A percentile compares a stretch with the other conserved stretches of the same genome.
Evolutionary conservation across 2,329 filamentous ascomycete species (phyloP).

Genomic region (Hyphodiscus sp.): DNA sequence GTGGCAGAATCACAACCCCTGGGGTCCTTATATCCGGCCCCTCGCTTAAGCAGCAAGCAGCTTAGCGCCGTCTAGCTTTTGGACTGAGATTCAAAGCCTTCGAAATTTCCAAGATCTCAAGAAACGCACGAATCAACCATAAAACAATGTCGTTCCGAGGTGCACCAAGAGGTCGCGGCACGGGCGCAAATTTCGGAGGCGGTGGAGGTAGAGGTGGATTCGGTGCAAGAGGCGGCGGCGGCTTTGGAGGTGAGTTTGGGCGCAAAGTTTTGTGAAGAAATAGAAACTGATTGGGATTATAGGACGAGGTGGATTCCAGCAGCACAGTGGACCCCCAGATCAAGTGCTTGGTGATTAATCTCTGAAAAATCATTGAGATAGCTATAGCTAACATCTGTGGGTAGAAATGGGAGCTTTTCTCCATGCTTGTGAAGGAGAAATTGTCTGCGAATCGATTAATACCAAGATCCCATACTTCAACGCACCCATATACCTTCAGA

Average conservation of each 20-base stretch:
- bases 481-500: conserved; percentile 96
- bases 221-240: conserved; percentile 38
- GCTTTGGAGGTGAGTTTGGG: conserved; percentile 26
- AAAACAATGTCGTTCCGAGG: conserved; percentile 37
- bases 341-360: conserved; percentile 47
- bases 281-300: conserved; percentile 23
- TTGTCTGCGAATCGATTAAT: conserved; percentile 94
- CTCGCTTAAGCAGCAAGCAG: background rate
- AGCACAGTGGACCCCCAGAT: conserved; percentile 54
- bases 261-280: conserved; percentile 4
- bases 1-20: too few relatives aligned
- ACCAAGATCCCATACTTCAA: conserved; percentile 98
- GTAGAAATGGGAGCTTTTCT: conserved; percentile 89
- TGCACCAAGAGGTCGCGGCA: conserved; percentile 53
- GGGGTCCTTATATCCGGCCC: background rate
- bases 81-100: conserved; percentile 7
- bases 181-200: conserved; percentile 43
- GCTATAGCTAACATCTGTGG: conserved; percentile 12
- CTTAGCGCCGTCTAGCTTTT: background rate
- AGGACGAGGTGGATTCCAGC: conserved; percentile 57
- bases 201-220: conserved; percentile 44
- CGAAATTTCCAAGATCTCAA: conserved; percentile 17
- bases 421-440: conserved; percentile 94
- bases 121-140: conserved; percentile 35
- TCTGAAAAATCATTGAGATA: background rate